phyloP scores from a whole-genome alignment of 2,329 filamentous ascomycete species.

The Colletotrichum acutatum region DNA sequence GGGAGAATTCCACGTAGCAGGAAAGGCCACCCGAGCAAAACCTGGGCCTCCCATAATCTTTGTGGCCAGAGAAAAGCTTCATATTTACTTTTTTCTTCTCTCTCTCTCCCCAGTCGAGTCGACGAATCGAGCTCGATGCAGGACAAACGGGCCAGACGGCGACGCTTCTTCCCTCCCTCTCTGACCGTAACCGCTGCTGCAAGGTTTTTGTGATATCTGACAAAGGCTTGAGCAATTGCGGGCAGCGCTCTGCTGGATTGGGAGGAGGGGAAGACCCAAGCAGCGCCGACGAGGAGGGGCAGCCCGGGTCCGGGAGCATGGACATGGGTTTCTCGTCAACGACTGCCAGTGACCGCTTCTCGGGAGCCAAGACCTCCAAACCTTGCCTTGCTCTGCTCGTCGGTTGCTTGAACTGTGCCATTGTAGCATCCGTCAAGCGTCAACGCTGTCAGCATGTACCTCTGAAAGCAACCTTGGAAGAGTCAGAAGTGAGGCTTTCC shows the following conservation, averaged over 20 bases:
- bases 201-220: constrained; percentile 32
- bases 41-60: not conserved
- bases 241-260: not conserved
- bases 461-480: not conserved
- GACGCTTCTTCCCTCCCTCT: not conserved
- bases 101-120: no score
- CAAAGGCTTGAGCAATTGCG: constrained; percentile 18
- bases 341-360: constrained; percentile 9
- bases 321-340: constrained; percentile 29
- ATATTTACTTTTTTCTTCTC: not conserved
- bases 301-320: constrained; percentile 23
- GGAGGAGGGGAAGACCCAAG: not conserved
- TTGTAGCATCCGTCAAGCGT: not conserved
- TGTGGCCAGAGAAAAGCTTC: not conserved
- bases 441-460: not conserved
- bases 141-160: not conserved
- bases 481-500: constrained; percentile 6
- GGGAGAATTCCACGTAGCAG: not conserved
- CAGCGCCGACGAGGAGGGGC: not conserved
- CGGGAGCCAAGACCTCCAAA: constrained; percentile 10
- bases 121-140: not conserved
- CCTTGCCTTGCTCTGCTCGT: not conserved
- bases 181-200: not conserved
- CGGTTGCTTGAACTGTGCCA: not conserved
- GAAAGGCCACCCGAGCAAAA: not conserved